Evolutionary conservation across 495 filamentous ascomycete genomes (phyloP), one percentile per base, ranked within the genome.

Genomic region (Penicillium parvum): DNA sequence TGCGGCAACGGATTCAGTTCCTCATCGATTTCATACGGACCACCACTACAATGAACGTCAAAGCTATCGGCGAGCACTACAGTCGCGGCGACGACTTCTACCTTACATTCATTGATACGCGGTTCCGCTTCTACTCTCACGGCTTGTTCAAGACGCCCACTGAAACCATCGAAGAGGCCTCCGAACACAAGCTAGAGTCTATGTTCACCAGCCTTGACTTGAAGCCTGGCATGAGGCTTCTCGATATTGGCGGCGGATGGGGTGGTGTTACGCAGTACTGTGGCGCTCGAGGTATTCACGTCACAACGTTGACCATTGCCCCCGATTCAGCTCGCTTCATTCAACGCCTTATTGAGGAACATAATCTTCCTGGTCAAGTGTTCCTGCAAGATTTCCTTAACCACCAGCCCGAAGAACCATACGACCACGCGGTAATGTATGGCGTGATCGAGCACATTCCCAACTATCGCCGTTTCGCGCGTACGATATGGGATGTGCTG

Each of bases 211-310:
- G 27, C 2, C 41, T 56, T 2, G 30, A 26, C 4, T 37, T 56
- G 18, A 48, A 48, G 27, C 35, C 43, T 10, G 53, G 44, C 0
- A 42, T 42, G 45, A 33, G 49, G 5, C 3, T 56, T 3, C 40
- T 52, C 2, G 53, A 52, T 42, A 41, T 56, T 26, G 53, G 53
- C 9, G 44, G 53, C 16, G 53, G 53, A 7, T 56, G 53, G 53
- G 44, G 53, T 33, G 44, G 53, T 0, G 43, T 56, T 4, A 52
- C 53, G 3, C 49, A 52, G 36, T 56, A 52, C n/a, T 56, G 53
- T 17, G 49, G 49, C 25, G 44, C 49, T 12, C 36, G 49, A 19
- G 49, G 53, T 6, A 40, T 56, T 4, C 52, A 56, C 22, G 47
- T 48, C 19, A 45, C 43, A 7, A 45, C 53, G 0, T 32, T 52